Conservation (phyloP, 257 asterid genomes). For the Solanum gracilifrons region DNA sequence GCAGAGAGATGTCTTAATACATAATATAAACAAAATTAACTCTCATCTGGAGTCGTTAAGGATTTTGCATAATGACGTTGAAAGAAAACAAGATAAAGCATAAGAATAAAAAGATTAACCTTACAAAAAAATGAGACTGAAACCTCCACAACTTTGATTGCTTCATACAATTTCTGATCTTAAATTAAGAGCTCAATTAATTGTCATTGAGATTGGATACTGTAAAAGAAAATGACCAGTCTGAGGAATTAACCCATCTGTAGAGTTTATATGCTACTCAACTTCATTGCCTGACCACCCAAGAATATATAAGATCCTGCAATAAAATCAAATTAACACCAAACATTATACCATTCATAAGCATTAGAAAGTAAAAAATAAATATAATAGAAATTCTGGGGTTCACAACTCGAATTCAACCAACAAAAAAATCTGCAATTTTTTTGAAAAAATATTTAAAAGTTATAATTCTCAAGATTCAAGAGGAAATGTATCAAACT, state of each 20-base stretch:
- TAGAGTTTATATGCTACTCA: not conserved
- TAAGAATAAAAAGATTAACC: not conserved
- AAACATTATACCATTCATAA: not conserved
- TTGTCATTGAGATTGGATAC: not conserved
- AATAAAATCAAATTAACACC: not conserved
- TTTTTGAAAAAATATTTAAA: no score
- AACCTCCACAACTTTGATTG: not conserved
- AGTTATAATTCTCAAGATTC: not conserved
- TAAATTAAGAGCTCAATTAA: not conserved
- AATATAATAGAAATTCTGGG: not conserved
- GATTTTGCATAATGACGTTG: not conserved
- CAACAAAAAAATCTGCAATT: not conserved
- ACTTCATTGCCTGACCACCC: not conserved
- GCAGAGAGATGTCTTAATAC: not conserved
- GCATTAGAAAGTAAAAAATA: not conserved
- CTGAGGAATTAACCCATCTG: not conserved
- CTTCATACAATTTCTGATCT: not conserved
- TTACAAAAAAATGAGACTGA: not conserved
- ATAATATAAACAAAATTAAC: no score
- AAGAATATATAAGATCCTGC: not conserved
- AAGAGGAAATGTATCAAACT: not conserved
- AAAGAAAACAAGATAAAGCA: not conserved
- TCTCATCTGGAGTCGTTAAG: not conserved
- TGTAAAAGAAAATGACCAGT: not conserved
- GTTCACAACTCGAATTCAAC: not conserved